These are phyloP conservation scores for Grigorovia humatica DNA, from an alignment of 805 yeast genomes.

Conservation along the genomic window DNA sequence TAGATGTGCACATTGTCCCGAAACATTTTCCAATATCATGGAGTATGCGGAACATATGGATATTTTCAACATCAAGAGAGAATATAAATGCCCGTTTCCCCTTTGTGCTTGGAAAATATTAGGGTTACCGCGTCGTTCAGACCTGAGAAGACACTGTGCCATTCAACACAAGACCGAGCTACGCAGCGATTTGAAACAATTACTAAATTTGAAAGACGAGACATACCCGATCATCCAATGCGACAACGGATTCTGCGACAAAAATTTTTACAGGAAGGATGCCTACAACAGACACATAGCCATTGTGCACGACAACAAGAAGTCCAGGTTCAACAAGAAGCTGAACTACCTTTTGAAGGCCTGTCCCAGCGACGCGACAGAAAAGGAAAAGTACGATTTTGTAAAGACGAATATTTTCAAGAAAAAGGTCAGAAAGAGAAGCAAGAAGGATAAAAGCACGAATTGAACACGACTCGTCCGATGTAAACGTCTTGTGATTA, in stretches of 20 bases:
- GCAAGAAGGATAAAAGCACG: background rate
- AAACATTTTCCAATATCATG: conserved; percentile 30
- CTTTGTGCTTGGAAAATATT: conserved; percentile 41
- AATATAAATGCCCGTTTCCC: conserved; percentile 36
- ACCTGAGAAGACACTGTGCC: conserved; percentile 40
- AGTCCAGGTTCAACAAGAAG: conserved; percentile 34
- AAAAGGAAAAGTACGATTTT: conserved; percentile 1
- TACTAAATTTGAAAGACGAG: conserved; percentile 22
- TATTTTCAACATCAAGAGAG: conserved; percentile 29
- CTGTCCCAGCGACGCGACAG: conserved; percentile 11
- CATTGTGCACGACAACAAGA: conserved; percentile 37
- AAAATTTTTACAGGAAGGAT: conserved; percentile 42
- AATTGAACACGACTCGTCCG: background rate
- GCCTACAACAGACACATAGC: conserved; percentile 43
- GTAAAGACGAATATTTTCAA: conserved; percentile 1
- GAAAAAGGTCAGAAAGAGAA: conserved; percentile 1
- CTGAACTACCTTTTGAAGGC: conserved; percentile 17
- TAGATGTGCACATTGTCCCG: conserved; percentile 39
- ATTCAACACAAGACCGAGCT: conserved; percentile 34
- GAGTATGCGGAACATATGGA: conserved; percentile 38
- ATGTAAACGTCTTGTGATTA: background rate
- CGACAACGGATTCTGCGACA: conserved; percentile 33
- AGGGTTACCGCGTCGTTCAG: conserved; percentile 40
- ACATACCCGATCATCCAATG: conserved; percentile 27
- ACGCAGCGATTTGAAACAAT: conserved; percentile 17